Conservation (phyloP, 2,329 filamentous ascomycete species). For the Chaetomiaceae sp. region DNA sequence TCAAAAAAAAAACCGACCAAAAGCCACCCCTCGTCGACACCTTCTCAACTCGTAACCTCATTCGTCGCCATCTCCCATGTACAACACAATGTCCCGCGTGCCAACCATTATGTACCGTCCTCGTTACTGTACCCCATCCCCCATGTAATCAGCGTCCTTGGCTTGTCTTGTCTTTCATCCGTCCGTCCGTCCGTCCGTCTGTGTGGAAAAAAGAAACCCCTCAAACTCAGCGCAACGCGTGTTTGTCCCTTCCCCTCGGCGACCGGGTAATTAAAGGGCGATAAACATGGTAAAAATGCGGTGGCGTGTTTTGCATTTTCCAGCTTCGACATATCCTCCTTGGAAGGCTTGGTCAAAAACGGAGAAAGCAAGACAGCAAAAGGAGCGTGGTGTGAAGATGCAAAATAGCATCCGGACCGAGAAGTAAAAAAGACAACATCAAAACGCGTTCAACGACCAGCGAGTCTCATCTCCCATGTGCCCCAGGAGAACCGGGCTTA, state of each 20-base stretch:
- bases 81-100: not conserved
- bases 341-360: not conserved
- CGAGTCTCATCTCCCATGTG: not conserved
- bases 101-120: not conserved
- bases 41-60: not conserved
- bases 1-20: not conserved
- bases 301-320: not conserved
- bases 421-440: constrained; percentile 8
- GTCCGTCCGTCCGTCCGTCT: not conserved
- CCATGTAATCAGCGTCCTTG: not conserved
- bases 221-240: not conserved
- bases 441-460: not conserved
- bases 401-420: constrained; percentile 18
- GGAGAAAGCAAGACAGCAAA: not conserved
- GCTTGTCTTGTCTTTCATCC: not conserved
- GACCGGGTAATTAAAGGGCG: too few species aligned
- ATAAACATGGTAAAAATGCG: not conserved
- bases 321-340: not conserved
- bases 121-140: not conserved
- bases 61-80: constrained; percentile 5
- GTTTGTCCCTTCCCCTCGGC: not conserved
- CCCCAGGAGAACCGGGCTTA: not conserved
- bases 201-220: not conserved
- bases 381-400: constrained; percentile 22
- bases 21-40: not conserved